Conservation (phyloP, 2,329 filamentous ascomycete genomes). For the Botryotinia narcissicola region DNA sequence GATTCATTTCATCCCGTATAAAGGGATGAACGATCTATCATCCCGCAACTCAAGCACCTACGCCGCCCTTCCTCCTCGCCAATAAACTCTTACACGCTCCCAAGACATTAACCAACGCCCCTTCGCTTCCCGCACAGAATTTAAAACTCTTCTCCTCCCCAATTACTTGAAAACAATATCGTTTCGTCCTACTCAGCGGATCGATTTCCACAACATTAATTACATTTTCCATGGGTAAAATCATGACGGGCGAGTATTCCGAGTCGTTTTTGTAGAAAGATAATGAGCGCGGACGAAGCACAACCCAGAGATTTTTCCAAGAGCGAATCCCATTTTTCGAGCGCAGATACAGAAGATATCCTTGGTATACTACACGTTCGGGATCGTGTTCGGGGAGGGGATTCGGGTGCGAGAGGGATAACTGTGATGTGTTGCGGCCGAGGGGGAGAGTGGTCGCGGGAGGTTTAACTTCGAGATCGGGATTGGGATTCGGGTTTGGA, state of each 20-base stretch:
- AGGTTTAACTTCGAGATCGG: constrained; percentile 36
- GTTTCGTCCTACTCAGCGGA: constrained; percentile 78
- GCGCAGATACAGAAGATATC: constrained; percentile 81
- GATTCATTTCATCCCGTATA: too few species aligned
- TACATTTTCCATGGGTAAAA: constrained; percentile 74
- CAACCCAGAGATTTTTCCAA: constrained; percentile 95
- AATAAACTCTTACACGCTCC: constrained; percentile 88
- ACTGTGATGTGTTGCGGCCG: constrained; percentile 59
- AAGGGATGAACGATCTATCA: background rate
- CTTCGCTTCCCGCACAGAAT: constrained; percentile 77
- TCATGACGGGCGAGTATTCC: constrained; percentile 83
- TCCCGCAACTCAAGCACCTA: constrained; percentile 13
- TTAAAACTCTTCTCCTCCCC: constrained; percentile 84
- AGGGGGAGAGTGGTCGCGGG: constrained; percentile 38
- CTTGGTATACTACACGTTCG: constrained; percentile 91
- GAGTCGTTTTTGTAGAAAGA: constrained; percentile 90
- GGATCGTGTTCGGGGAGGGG: constrained; percentile 56
- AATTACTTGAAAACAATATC: constrained; percentile 87
- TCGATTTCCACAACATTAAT: constrained; percentile 93
- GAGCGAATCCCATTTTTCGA: constrained; percentile 80
- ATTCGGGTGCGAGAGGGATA: constrained; percentile 49
- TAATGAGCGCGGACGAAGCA: constrained; percentile 79
- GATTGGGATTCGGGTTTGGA: background rate
- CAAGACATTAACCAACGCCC: constrained; percentile 77
- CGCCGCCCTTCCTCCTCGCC: constrained; percentile 61